phyloP scores from a whole-genome alignment of 805 yeast species.

The Lipomyces yamadae region DNA sequence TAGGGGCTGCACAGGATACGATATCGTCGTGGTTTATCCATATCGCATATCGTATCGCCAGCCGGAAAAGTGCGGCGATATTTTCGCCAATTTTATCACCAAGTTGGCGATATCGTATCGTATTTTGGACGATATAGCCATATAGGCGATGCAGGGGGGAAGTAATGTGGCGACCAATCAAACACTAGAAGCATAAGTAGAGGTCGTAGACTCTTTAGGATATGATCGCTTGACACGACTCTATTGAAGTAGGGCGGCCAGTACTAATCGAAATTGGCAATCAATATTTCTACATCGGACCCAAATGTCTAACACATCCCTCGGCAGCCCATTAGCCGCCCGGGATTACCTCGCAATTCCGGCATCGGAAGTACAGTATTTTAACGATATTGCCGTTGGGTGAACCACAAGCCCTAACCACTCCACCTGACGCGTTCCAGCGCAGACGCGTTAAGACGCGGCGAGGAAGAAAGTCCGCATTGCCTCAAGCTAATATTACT shows the following conservation, averaged over 20 bases:
- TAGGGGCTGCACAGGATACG: slow-evolving; percentile 90
- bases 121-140: not conserved
- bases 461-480: too few relatives aligned
- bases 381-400: too few relatives aligned
- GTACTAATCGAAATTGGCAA: not conserved
- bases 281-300: not conserved
- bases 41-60: slow-evolving; percentile 92
- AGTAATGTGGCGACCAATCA: slow-evolving; percentile 50
- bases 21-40: slow-evolving; percentile 76
- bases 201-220: not conserved
- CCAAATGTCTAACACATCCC: not conserved
- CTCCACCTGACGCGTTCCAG: not conserved
- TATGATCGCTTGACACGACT: not conserved
- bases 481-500: too few relatives aligned
- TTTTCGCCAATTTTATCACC: slow-evolving; percentile 52
- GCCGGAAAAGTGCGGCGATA: slow-evolving; percentile 57
- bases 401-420: too few relatives aligned
- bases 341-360: too few relatives aligned
- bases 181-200: slow-evolving; percentile 6
- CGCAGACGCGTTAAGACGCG: not conserved
- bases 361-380: too few relatives aligned
- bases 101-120: not conserved
- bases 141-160: slow-evolving; percentile 52
- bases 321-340: not conserved
- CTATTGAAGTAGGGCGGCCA: not conserved